Evolutionary conservation across 2,329 filamentous ascomycete genomes (phyloP).

Genomic region (Phialophora tarda): DNA sequence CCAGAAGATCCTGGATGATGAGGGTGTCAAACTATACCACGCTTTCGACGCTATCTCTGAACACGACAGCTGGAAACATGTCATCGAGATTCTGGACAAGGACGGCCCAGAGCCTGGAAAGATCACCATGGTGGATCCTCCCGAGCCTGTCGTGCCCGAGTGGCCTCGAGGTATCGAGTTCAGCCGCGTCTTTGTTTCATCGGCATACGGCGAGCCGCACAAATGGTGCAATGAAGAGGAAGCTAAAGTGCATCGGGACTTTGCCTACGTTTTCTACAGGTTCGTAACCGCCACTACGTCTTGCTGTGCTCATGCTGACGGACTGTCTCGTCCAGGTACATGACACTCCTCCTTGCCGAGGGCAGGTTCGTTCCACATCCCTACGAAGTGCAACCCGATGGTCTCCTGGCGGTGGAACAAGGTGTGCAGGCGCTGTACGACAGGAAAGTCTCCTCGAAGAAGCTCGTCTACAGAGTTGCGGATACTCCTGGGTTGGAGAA

Average conservation of each 20-base stretch:
- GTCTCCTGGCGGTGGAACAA: slow-evolving; percentile 6
- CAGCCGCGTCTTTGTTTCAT: slow-evolving; percentile 13
- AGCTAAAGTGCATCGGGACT: slow-evolving; percentile 7
- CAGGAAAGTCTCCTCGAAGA: slow-evolving; percentile 13
- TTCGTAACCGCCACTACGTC: neutral
- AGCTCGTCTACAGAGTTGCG: slow-evolving; percentile 6
- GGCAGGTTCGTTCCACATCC: slow-evolving; percentile 12
- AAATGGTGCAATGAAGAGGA: slow-evolving; percentile 1
- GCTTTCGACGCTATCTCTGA: slow-evolving; percentile 14
- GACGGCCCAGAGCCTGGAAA: neutral
- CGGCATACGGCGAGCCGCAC: slow-evolving; percentile 7
- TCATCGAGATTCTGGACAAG: slow-evolving; percentile 11
- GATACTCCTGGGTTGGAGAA: slow-evolving; percentile 4
- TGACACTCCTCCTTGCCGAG: slow-evolving; percentile 12
- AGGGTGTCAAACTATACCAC: slow-evolving; percentile 11
- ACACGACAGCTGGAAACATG: slow-evolving; percentile 11
- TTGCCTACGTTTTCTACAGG: slow-evolving; percentile 19
- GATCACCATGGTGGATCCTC: slow-evolving; percentile 11
- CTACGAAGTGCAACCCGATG: slow-evolving; percentile 5
- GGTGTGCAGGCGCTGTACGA: slow-evolving; percentile 8
- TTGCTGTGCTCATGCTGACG: neutral
- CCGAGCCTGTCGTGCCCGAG: slow-evolving; percentile 2
- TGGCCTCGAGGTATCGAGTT: slow-evolving; percentile 17
- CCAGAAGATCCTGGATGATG: slow-evolving; percentile 8
- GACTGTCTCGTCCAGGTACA: neutral